phyloP scores from a whole-genome alignment of 495 filamentous ascomycete genomes.

The Podospora tetraspora region DNA sequence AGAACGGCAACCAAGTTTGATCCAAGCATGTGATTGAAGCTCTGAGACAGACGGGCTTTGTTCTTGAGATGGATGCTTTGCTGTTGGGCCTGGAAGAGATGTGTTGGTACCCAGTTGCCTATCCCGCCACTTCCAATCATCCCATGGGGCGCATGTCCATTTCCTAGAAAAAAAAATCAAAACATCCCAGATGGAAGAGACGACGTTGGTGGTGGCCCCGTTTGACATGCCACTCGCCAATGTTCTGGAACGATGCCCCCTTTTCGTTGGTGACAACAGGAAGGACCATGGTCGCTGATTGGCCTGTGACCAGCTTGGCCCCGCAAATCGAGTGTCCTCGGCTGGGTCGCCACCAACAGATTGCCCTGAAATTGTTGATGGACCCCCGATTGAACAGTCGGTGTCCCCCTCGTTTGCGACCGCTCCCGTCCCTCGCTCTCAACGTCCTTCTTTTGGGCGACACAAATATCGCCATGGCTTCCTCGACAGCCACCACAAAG shows the following conservation, averaged over 20 bases:
- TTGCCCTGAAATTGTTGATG: slow-evolving; percentile 3
- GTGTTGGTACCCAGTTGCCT: neutral
- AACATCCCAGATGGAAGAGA: neutral
- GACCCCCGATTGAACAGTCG: neutral
- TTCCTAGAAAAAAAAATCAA: neutral
- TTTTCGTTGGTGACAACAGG: neutral
- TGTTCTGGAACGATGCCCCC: slow-evolving; percentile 20
- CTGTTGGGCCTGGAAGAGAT: neutral
- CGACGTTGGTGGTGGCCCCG: neutral
- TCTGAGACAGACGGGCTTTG: neutral
- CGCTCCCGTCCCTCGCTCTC: neutral
- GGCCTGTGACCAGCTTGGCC: neutral
- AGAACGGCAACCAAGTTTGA: neutral
- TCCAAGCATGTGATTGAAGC: neutral
- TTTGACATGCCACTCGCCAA: slow-evolving; percentile 15
- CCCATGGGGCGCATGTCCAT: neutral
- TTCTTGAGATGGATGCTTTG: neutral
- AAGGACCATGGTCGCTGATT: slow-evolving; percentile 3
- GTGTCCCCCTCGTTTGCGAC: slow-evolving; percentile 3
- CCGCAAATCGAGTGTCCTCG: neutral
- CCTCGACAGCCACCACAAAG: slow-evolving; percentile 15
- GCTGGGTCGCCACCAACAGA: neutral
- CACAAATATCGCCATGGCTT: slow-evolving; percentile 18
- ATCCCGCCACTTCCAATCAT: neutral
- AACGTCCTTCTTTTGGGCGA: neutral